Evolutionary conservation across 805 yeast species (phyloP), one percentile per base, ranked within the genome.

Genomic region (Monosporozyma yasuniensis): DNA sequence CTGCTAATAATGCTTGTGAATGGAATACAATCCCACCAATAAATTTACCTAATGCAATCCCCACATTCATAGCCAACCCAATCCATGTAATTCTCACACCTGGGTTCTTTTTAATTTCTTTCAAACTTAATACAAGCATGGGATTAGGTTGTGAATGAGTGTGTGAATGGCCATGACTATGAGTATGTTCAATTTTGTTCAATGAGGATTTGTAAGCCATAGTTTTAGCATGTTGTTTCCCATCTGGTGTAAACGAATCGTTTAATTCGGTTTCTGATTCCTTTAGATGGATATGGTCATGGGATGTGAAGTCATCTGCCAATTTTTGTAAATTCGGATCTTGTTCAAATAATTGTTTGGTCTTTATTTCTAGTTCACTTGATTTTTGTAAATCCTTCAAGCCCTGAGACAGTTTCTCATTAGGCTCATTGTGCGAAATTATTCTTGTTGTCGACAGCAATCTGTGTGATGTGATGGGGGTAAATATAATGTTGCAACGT

Each of bases 31-130:
- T 73, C 7, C 99, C 99, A 28, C 98, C 98, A 21, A 81, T 67
- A 25, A 89, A 90, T 65, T 93, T 93, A 30, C 90, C 83, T 1
- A 78, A 71, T 0, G 96, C 97, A 83, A 93, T 83, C 12, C 85
- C 81, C 11, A 87, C 79, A 63, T 93, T 93, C 42, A 87, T 87
- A 27, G 81, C 68, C 41, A 91, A 74, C 0, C 99, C 99, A 47
- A 91, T 73, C 87, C 96, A 85, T 0, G 99, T 91, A 57, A 91
- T 89, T 57, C 93, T 76, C 16, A 88, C 95, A 11, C 95, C 96
- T 2, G 96, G 95, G 61, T 88, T 87, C 22, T 73, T 68, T 54
- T 69, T 67, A 47, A 75, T 66, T 46, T 75, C 70, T 48, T 71
- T 76, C 55, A 69, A 71, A 61, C 73, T 70, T 54, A 67, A 49